Percentiles rank a stretch among this genome's conserved stretches.
phyloP scores from a whole-genome alignment of 495 filamentous ascomycete genomes.

The Neurospora cerealis region DNA sequence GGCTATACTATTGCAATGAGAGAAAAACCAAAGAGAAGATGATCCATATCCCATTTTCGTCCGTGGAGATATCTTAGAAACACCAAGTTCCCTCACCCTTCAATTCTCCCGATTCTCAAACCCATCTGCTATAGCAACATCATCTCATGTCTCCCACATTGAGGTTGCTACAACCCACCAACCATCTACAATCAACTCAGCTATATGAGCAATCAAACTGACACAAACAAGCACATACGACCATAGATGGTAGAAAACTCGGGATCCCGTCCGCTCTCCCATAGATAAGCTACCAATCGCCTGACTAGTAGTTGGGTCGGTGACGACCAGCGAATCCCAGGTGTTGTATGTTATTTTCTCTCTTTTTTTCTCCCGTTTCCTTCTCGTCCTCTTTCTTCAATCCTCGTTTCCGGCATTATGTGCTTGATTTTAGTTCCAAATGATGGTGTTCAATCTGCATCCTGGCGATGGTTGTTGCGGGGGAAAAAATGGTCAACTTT shows the following conservation, averaged over 20 bases:
- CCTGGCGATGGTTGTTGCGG: background rate
- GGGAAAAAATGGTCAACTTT: background rate
- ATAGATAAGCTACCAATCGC: constrained; percentile 15
- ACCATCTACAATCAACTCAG: background rate
- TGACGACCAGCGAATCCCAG: constrained; percentile 30
- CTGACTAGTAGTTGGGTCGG: constrained; percentile 39
- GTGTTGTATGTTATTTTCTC: constrained; percentile 22
- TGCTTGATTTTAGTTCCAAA: background rate
- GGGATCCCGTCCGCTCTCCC: constrained; percentile 46
- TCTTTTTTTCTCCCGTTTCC: background rate
- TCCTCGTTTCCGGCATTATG: background rate
- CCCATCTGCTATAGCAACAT: background rate
- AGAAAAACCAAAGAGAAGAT: background rate
- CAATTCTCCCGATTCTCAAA: background rate
- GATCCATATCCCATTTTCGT: background rate
- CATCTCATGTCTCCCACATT: background rate
- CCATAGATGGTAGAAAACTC: constrained; percentile 15
- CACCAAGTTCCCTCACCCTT: background rate
- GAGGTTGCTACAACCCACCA: background rate
- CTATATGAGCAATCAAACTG: background rate
- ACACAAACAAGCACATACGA: background rate
- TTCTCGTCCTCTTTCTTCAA: background rate
- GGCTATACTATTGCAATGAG: background rate
- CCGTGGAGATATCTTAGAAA: background rate
- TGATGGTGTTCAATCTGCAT: background rate